Conservation (phyloP, 495 filamentous ascomycete species). For the Neurospora africana region DNA sequence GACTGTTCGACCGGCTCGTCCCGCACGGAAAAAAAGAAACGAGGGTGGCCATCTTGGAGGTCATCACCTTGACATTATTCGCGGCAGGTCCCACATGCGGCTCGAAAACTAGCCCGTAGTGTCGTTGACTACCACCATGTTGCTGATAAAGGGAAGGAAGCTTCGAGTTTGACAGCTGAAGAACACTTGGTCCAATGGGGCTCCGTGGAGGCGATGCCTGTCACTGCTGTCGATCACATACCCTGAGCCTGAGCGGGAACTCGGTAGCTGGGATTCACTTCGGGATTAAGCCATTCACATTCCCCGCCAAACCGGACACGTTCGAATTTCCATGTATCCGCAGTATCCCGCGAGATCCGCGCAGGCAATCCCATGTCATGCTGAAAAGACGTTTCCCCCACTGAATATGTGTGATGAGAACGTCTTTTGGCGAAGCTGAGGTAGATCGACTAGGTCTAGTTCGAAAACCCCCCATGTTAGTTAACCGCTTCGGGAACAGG, state of each 20-base stretch:
- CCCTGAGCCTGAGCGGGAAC: background rate
- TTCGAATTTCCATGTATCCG: background rate
- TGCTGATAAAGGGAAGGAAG: background rate
- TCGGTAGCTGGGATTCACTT: background rate
- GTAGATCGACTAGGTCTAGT: background rate
- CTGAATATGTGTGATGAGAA: background rate
- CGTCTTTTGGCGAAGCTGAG: background rate
- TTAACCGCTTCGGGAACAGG: background rate
- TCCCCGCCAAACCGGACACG: background rate
- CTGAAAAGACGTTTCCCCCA: background rate
- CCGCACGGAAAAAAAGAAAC: background rate
- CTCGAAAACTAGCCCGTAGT: background rate
- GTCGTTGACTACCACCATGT: background rate
- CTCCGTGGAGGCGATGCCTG: background rate
- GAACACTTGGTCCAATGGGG: background rate
- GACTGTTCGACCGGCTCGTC: too few species aligned
- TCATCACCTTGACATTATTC: background rate
- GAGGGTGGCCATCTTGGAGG: background rate
- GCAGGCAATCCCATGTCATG: background rate
- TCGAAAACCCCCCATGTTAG: background rate
- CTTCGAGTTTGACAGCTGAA: background rate
- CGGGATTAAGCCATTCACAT: background rate
- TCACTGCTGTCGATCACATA: background rate
- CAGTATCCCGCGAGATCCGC: background rate
- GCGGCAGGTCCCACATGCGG: background rate